A percentile compares a stretch with the other conserved stretches of the same genome.
These are phyloP conservation scores for Acidiella bohemica DNA, from an alignment of 495 filamentous ascomycete genomes.

Conservation along the genomic window DNA sequence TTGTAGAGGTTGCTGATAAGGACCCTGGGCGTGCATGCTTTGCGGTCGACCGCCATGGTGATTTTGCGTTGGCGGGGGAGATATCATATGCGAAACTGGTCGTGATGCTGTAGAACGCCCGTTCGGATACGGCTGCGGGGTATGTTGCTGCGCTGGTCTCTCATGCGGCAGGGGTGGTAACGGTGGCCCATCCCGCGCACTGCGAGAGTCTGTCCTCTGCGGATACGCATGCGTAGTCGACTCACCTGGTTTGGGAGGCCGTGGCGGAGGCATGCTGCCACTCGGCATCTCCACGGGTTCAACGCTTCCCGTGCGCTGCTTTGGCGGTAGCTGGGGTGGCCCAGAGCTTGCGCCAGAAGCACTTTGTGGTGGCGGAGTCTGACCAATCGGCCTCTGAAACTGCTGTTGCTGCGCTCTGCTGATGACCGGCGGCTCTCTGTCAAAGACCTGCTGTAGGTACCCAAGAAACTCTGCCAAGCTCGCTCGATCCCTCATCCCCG, in stretches of 20 bases:
- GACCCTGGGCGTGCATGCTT: too few relatives aligned
- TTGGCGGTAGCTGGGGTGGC: slow-evolving; percentile 31
- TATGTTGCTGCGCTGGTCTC: slow-evolving; percentile 12
- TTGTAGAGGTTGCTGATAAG: slow-evolving; percentile 11
- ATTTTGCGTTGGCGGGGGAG: not conserved
- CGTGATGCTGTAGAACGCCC: slow-evolving; percentile 5
- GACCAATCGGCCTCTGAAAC: slow-evolving; percentile 19
- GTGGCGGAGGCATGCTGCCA: slow-evolving; percentile 17
- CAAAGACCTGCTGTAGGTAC: slow-evolving; percentile 75
- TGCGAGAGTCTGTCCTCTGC: slow-evolving; percentile 4
- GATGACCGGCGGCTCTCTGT: slow-evolving; percentile 84
- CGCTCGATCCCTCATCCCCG: slow-evolving; percentile 80
- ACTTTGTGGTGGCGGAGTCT: slow-evolving; percentile 26
- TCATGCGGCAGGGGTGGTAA: slow-evolving; percentile 18
- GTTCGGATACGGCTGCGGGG: slow-evolving; percentile 2
- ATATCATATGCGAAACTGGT: slow-evolving; percentile 1
- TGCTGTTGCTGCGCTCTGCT: slow-evolving; percentile 42
- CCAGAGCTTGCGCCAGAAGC: slow-evolving; percentile 19
- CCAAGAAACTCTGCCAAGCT: slow-evolving; percentile 67
- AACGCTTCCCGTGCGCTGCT: slow-evolving; percentile 17
- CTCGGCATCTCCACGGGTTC: slow-evolving; percentile 2
- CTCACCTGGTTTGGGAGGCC: slow-evolving; percentile 28
- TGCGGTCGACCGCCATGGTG: slow-evolving; percentile 7
- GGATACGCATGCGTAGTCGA: slow-evolving; percentile 1
- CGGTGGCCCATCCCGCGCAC: slow-evolving; percentile 11